Evolutionary conservation across 305 asterid genomes (phyloP).

Genomic region (Ruellia speciosa): DNA sequence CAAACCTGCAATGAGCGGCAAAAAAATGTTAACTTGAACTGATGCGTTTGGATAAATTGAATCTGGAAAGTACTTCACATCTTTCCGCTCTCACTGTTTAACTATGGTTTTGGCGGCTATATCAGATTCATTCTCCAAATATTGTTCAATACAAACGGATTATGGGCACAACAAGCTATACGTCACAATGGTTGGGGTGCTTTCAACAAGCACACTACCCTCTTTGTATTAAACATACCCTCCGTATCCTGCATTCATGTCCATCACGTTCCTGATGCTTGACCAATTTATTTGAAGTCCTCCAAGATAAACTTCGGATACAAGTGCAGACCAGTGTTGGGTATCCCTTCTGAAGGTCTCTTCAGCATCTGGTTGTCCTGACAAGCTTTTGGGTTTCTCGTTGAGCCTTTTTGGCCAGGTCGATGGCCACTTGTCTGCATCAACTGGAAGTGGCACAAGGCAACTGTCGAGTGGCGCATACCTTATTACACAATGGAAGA

Average conservation of each 20-base stretch:
- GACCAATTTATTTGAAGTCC: slow-evolving; percentile 49
- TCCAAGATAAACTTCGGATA: slow-evolving; percentile 47
- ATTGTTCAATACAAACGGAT: too few species aligned
- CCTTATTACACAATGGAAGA: slow-evolving; percentile 26
- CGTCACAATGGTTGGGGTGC: too few species aligned
- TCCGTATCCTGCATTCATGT: slow-evolving; percentile 72
- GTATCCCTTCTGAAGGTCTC: slow-evolving; percentile 45
- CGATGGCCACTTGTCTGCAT: slow-evolving; percentile 43
- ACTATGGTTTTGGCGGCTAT: too few species aligned
- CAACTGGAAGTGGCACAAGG: slow-evolving; percentile 33
- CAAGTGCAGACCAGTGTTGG: slow-evolving; percentile 55
- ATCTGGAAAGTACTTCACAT: too few species aligned
- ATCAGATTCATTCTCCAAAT: too few species aligned
- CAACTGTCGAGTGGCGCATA: slow-evolving; percentile 49
- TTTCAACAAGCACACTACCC: too few species aligned
- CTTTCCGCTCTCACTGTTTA: too few species aligned
- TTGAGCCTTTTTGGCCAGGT: slow-evolving; percentile 61
- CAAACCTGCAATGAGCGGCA: slow-evolving; percentile 29
- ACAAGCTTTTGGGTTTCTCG: slow-evolving; percentile 38
- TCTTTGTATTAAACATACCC: slow-evolving; percentile 34
- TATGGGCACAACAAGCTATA: too few species aligned
- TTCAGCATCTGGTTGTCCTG: slow-evolving; percentile 33
- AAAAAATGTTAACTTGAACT: too few species aligned
- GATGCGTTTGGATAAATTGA: too few species aligned
- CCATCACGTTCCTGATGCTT: slow-evolving; percentile 56